A percentile compares a stretch with the other conserved stretches of the same genome.
These are phyloP conservation scores for Trichophyton equinum DNA, from an alignment of 2,329 filamentous ascomycete genomes.

Conservation along the genomic window DNA sequence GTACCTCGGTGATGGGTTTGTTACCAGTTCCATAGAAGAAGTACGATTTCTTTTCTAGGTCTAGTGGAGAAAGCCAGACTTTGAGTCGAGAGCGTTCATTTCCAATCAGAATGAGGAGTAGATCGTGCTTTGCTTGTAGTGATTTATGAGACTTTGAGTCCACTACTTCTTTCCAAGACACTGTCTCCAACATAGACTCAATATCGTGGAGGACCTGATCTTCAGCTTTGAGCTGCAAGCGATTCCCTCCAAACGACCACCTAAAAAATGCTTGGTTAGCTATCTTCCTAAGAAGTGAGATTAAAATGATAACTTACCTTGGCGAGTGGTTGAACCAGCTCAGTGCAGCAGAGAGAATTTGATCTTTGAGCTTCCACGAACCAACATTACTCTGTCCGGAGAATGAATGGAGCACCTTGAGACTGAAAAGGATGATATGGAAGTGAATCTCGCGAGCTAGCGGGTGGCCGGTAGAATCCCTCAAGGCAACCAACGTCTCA, in stretches of 20 bases:
- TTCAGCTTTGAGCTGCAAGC: conserved; percentile 87
- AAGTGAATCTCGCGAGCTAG: conserved; percentile 87
- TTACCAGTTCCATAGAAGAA: conserved; percentile 33
- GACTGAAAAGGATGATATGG: conserved; percentile 69
- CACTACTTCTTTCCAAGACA: conserved; percentile 42
- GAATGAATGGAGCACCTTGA: conserved; percentile 63
- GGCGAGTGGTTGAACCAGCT: conserved; percentile 78
- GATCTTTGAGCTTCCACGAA: conserved; percentile 76
- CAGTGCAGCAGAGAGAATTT: conserved; percentile 72
- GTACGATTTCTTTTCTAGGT: conserved; percentile 46
- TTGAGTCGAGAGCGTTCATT: conserved; percentile 72
- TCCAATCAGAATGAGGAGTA: conserved; percentile 68
- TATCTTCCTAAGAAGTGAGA: neutral
- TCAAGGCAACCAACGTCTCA: conserved; percentile 63
- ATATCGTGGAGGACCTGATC: conserved; percentile 70
- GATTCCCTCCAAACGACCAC: conserved; percentile 94
- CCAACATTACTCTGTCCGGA: conserved; percentile 51
- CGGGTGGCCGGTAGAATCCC: conserved; percentile 61
- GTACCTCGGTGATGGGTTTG: conserved; percentile 9
- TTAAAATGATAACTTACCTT: conserved; percentile 31
- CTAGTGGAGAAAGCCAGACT: conserved; percentile 81
- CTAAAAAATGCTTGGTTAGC: conserved; percentile 21
- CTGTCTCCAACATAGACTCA: conserved; percentile 49
- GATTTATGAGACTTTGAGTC: conserved; percentile 47
- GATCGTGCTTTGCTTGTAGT: conserved; percentile 64